Base-by-base conservation (phyloP, 306 rosid genomes). In the Herpetospermum pedunculosum region DNA sequence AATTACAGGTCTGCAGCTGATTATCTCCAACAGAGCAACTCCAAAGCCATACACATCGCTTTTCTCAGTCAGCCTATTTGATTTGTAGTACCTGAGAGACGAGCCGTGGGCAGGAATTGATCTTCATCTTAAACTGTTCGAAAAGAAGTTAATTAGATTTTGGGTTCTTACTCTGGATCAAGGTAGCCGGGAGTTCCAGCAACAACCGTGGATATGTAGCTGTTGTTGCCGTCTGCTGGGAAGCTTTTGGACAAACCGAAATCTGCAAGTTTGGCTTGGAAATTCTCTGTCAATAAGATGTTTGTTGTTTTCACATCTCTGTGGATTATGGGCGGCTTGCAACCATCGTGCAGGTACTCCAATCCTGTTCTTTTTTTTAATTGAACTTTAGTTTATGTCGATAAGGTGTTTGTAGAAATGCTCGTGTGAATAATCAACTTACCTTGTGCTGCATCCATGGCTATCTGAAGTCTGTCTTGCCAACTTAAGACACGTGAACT, bases 321-420 rank as follows among this genome's bases (percentile, higher is more conserved):
- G 50, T 82, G 82, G 44, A 82, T 28, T 32, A 78, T 82, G 4
- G 85, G 80, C 48, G 82, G 85, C 29, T 75, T 83, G 23, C 88
- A 83, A 70, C 87, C 89, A 32, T 79, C 34, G 16, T 87, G 89
- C 43, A 87, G 64, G 77, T 87, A 85, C 55, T 87, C 72, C 21
- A 65, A 23, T 41, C 72, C 72, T 65, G 50, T 26, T 38, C 2
- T 10, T 38, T n/a, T n/a, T n/a, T n/a, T n/a, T 79, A 40, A 40
- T 13, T 41, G 0, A 55, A 55, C n/a, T n/a, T n/a, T 9, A 28
- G 37, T 58, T 2, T 25, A 28, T 57, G 32, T 60, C 8, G 15
- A 13, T 19, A 65, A 65, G 35, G 68, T 60, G 68, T 37, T 65
- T 65, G 49, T 38, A 4, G 19, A n/a, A 23, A 19, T 16, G 70